Conservation (phyloP, 768 basidiomycete genomes). For the Mycena filopes region DNA sequence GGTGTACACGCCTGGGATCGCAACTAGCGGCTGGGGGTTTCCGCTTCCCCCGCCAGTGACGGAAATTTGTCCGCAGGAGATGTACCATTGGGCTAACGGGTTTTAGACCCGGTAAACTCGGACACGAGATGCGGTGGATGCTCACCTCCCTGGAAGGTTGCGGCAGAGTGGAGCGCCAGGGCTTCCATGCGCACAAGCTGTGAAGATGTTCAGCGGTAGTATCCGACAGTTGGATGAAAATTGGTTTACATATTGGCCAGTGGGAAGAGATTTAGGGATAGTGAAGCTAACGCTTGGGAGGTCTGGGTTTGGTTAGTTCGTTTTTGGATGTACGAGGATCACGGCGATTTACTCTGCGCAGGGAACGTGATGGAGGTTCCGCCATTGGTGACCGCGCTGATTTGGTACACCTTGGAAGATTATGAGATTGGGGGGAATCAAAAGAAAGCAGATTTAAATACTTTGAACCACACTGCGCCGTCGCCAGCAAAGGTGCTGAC, state of each 20-base stretch:
- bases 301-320: conserved; percentile 25
- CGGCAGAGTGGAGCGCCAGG: conserved; percentile 55
- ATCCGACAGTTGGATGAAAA: neutral
- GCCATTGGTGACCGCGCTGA: conserved; percentile 57
- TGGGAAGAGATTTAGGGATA: conserved; percentile 49
- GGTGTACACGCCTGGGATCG: conserved; percentile 51
- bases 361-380: conserved; percentile 59
- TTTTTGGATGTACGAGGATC: neutral
- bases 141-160: conserved; percentile 52
- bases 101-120: neutral
- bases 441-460: conserved; percentile 25
- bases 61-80: conserved; percentile 52
- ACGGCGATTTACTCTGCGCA: conserved; percentile 45
- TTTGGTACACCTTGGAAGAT: conserved; percentile 50
- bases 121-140: conserved; percentile 11
- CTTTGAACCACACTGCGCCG: conserved; percentile 61
- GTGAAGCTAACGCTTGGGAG: conserved; percentile 48
- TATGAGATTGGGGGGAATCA: neutral
- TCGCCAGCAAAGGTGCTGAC: conserved; percentile 53
- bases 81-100: conserved; percentile 44
- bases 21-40: conserved; percentile 46
- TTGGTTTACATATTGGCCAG: conserved; percentile 46
- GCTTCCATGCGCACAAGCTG: conserved; percentile 53
- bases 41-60: conserved; percentile 54
- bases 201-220: neutral